These are phyloP conservation scores for Ascoidea rubescens DNA, from an alignment of 805 yeast species.

Conservation along the genomic window DNA sequence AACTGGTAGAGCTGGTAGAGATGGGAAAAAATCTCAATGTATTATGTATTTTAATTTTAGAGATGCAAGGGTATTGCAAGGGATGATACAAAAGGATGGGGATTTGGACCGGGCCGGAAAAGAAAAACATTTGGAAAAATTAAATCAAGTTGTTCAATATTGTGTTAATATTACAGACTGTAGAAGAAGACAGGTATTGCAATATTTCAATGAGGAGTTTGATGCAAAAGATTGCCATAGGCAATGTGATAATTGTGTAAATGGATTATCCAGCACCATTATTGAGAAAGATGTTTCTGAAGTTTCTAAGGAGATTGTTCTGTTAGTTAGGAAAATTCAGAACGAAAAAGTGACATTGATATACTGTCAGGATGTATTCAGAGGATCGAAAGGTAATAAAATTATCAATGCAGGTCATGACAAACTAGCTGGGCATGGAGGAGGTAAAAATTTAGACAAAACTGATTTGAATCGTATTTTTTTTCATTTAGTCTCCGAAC, in stretches of 20 bases:
- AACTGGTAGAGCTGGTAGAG: constrained; percentile 97
- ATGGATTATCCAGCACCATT: constrained; percentile 24
- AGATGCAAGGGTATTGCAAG: constrained; percentile 67
- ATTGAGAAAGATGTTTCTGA: constrained; percentile 56
- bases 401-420: constrained; percentile 53
- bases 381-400: constrained; percentile 55
- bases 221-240: constrained; percentile 48
- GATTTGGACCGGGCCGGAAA: constrained; percentile 49
- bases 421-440: constrained; percentile 47
- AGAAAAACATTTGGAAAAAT: constrained; percentile 63
- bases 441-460: constrained; percentile 49
- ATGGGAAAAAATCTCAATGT: constrained; percentile 74
- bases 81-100: constrained; percentile 64
- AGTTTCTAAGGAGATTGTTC: constrained; percentile 42
- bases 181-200: constrained; percentile 76
- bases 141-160: constrained; percentile 76
- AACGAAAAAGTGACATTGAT: constrained; percentile 54
- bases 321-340: constrained; percentile 43
- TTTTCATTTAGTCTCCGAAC: constrained; percentile 57
- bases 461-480: constrained; percentile 72
- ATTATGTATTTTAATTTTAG: constrained; percentile 66
- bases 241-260: constrained; percentile 76
- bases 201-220: constrained; percentile 79
- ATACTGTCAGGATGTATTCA: constrained; percentile 71
- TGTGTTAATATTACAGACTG: constrained; percentile 90